A percentile compares a stretch with the other conserved stretches of the same genome.
These are phyloP conservation scores for Coemansia sp. DNA, from an alignment of 192 early-diverging fungal genomes.

Conservation along the genomic window DNA sequence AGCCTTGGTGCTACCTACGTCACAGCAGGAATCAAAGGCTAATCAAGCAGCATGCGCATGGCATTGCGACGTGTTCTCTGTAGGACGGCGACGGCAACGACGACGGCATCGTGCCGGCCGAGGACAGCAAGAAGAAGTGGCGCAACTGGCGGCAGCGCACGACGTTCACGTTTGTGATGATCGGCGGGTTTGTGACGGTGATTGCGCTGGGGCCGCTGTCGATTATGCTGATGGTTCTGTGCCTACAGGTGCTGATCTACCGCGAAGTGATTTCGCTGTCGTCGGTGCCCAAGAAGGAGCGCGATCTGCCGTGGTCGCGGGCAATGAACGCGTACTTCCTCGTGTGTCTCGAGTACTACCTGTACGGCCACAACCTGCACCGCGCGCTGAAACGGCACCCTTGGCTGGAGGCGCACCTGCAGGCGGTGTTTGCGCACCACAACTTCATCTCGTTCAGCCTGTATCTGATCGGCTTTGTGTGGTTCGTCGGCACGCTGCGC, in stretches of 20 bases:
- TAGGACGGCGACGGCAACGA: not conserved
- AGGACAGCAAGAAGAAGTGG: slow-evolving; percentile 57
- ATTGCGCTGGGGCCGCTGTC: slow-evolving; percentile 77
- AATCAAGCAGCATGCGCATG: no score
- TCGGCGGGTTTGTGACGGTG: slow-evolving; percentile 71
- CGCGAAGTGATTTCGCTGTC: slow-evolving; percentile 91
- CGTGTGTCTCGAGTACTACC: slow-evolving; percentile 83
- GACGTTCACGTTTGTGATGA: slow-evolving; percentile 87
- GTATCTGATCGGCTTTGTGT: slow-evolving; percentile 79
- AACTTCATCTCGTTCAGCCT: slow-evolving; percentile 89
- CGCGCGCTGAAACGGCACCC: slow-evolving; percentile 81
- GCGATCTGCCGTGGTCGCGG: slow-evolving; percentile 86
- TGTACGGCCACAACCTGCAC: slow-evolving; percentile 92
- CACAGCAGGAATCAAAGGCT: no score
- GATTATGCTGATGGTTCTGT: slow-evolving; percentile 80
- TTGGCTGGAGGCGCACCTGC: slow-evolving; percentile 79
- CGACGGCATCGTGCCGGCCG: slow-evolving; percentile 22
- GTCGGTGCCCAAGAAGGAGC: slow-evolving; percentile 74
- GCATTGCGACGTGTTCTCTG: not conserved
- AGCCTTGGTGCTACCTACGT: not conserved
- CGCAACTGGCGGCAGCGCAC: slow-evolving; percentile 79
- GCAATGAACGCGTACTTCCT: slow-evolving; percentile 94
- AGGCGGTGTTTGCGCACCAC: slow-evolving; percentile 87
- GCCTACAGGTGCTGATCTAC: slow-evolving; percentile 84
- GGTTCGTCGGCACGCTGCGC: slow-evolving; percentile 90